These are phyloP conservation scores for Aspergillus melleus DNA, from an alignment of 2,329 filamentous ascomycete genomes.

Conservation along the genomic window DNA sequence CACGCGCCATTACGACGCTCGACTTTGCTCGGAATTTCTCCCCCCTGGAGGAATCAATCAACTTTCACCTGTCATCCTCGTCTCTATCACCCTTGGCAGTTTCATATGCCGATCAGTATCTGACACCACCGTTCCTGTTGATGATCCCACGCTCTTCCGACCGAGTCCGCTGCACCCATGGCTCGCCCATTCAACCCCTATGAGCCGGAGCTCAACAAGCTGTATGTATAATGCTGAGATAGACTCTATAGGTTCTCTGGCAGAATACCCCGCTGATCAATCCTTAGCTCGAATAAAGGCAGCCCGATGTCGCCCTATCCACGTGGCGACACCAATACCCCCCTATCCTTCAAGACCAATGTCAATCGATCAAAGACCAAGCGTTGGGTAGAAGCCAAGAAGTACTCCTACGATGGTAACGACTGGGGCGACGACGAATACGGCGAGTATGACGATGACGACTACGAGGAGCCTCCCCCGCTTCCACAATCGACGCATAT, in stretches of 20 bases:
- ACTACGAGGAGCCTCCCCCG: constrained; percentile 53
- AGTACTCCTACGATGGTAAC: constrained; percentile 84
- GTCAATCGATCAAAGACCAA: constrained; percentile 86
- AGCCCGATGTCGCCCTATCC: constrained; percentile 31
- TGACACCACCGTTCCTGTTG: constrained; percentile 2
- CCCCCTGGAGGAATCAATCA: not conserved
- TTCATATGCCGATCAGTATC: constrained; percentile 9
- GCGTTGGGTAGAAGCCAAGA: constrained; percentile 92
- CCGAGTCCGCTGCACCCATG: constrained; percentile 21
- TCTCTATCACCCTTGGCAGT: constrained; percentile 2
- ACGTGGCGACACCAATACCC: constrained; percentile 35
- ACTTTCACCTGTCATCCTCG: not conserved
- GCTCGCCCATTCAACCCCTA: constrained; percentile 28
- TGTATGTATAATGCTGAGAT: constrained; percentile 20
- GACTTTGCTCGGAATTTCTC: not conserved
- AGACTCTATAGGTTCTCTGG: no score
- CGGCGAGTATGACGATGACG: constrained; percentile 64
- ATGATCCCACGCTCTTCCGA: constrained; percentile 1
- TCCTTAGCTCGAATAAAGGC: constrained; percentile 16
- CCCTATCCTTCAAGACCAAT: constrained; percentile 73
- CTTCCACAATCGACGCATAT: constrained; percentile 24
- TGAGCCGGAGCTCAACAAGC: constrained; percentile 23
- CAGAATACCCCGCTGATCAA: not conserved
- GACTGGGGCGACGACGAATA: constrained; percentile 77
- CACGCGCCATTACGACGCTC: not conserved